These are phyloP conservation scores for Cladosporium sp. DNA, from an alignment of 2,329 filamentous ascomycete species.

Conservation along the genomic window DNA sequence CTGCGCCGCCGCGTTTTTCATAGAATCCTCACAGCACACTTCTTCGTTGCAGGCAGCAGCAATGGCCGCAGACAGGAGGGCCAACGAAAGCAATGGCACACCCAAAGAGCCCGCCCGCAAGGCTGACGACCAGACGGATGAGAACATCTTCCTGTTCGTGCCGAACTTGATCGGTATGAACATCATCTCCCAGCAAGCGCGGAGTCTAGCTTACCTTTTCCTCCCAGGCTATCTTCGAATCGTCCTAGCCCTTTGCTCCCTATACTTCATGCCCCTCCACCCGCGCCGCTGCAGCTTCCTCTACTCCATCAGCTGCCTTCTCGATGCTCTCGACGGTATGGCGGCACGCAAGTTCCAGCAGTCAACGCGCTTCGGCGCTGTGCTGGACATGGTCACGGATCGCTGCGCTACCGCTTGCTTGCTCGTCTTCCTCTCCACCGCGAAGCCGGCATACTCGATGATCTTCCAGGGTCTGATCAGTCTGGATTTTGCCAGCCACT, in stretches of 20 bases:
- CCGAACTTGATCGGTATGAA: slow-evolving; percentile 49
- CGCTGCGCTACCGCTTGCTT: slow-evolving; percentile 94
- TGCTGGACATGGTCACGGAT: slow-evolving; percentile 98
- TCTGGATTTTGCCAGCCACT: slow-evolving; percentile 91
- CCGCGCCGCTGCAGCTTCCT: slow-evolving; percentile 89
- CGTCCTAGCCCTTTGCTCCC: slow-evolving; percentile 71
- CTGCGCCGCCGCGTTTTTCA: neutral
- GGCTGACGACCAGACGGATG: slow-evolving; percentile 33
- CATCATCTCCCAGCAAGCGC: neutral
- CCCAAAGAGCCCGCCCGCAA: slow-evolving; percentile 21
- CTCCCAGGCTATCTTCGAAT: slow-evolving; percentile 46
- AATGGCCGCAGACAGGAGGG: slow-evolving; percentile 9
- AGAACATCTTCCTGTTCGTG: slow-evolving; percentile 53
- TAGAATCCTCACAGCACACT: neutral
- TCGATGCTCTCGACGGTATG: slow-evolving; percentile 92
- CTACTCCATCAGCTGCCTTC: slow-evolving; percentile 90
- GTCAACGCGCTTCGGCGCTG: slow-evolving; percentile 91
- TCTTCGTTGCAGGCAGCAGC: slow-evolving; percentile 2
- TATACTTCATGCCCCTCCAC: slow-evolving; percentile 99
- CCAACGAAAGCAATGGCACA: slow-evolving; percentile 22
- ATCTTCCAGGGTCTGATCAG: slow-evolving; percentile 92
- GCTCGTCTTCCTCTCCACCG: slow-evolving; percentile 89
- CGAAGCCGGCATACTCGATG: slow-evolving; percentile 91
- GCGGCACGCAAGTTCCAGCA: slow-evolving; percentile 86
- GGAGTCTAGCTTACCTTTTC: neutral